Conservation (phyloP, 192 early-diverging fungal genomes). For the Lobosporangium transversale region DNA sequence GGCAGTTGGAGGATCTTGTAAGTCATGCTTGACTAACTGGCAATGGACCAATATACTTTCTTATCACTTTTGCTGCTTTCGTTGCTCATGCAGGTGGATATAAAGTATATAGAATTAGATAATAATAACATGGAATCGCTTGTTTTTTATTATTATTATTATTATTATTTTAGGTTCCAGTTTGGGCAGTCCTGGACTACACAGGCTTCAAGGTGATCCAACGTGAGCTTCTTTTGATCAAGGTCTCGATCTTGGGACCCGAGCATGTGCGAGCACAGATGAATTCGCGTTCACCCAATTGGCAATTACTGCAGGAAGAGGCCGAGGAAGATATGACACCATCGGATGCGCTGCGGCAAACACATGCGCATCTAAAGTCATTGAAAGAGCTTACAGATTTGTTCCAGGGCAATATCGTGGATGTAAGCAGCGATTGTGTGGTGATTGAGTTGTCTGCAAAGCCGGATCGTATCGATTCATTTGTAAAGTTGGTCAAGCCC, state of each 20-base stretch:
- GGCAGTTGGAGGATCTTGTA: slow-evolving; percentile 96
- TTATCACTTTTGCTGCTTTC: no score
- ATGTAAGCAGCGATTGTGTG: slow-evolving; percentile 82
- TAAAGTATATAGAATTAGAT: no score
- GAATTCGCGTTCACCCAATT: slow-evolving; percentile 11
- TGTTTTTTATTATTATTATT: neutral
- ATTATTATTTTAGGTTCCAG: slow-evolving; percentile 67
- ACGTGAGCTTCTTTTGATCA: slow-evolving; percentile 91
- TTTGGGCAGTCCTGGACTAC: slow-evolving; percentile 98
- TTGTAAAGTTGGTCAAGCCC: slow-evolving; percentile 91
- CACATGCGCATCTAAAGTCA: slow-evolving; percentile 72
- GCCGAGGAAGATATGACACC: slow-evolving; percentile 24
- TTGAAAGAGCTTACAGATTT: slow-evolving; percentile 82
- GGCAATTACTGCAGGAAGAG: slow-evolving; percentile 11
- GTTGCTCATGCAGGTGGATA: no score
- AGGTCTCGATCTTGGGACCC: slow-evolving; percentile 85
- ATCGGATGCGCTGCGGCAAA: slow-evolving; percentile 58
- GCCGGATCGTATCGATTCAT: slow-evolving; percentile 85
- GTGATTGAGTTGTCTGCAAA: slow-evolving; percentile 90
- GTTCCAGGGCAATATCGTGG: slow-evolving; percentile 87
- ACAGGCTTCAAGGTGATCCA: slow-evolving; percentile 87
- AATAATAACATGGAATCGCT: no score
- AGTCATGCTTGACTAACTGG: no score
- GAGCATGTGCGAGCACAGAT: slow-evolving; percentile 67
- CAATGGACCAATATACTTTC: no score